phyloP scores from a whole-genome alignment of 805 yeast genomes.

The Candida suzukii region DNA sequence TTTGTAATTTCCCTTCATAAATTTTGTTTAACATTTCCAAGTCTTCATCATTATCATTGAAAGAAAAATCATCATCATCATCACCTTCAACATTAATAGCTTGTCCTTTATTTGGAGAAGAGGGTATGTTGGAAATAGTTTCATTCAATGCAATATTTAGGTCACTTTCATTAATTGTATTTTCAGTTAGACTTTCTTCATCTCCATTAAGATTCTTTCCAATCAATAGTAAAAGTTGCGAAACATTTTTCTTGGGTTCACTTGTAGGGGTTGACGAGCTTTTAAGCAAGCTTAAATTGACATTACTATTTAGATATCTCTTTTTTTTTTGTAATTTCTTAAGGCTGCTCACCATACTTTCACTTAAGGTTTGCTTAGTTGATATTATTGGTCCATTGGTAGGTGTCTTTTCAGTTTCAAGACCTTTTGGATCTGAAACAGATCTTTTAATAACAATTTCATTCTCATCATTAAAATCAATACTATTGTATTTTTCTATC shows the following conservation, averaged over 20 bases:
- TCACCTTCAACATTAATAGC: too few species aligned
- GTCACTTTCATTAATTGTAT: slow-evolving; percentile 1
- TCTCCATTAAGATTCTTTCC: slow-evolving; percentile 11
- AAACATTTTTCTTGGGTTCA: slow-evolving; percentile 10
- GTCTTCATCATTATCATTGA: not conserved
- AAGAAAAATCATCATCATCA: slow-evolving; percentile 2
- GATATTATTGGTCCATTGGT: slow-evolving; percentile 16
- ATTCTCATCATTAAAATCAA: slow-evolving; percentile 18
- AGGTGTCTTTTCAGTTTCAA: slow-evolving; percentile 23
- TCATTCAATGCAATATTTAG: not conserved
- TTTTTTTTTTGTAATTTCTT: not conserved
- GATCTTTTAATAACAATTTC: slow-evolving; percentile 17
- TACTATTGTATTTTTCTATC: slow-evolving; percentile 35
- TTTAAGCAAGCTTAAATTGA: not conserved
- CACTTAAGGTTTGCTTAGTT: slow-evolving; percentile 17
- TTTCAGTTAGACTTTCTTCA: slow-evolving; percentile 4
- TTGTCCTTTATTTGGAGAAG: not conserved
- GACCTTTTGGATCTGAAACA: slow-evolving; percentile 24
- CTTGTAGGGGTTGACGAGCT: too few species aligned
- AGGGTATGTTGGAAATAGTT: not conserved
- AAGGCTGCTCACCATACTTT: slow-evolving; percentile 25
- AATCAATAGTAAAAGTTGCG: slow-evolving; percentile 17
- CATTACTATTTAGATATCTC: not conserved
- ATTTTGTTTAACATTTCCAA: not conserved
- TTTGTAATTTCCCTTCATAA: not conserved